phyloP scores from a whole-genome alignment of 495 filamentous ascomycete species.

The Cercophora samala region DNA sequence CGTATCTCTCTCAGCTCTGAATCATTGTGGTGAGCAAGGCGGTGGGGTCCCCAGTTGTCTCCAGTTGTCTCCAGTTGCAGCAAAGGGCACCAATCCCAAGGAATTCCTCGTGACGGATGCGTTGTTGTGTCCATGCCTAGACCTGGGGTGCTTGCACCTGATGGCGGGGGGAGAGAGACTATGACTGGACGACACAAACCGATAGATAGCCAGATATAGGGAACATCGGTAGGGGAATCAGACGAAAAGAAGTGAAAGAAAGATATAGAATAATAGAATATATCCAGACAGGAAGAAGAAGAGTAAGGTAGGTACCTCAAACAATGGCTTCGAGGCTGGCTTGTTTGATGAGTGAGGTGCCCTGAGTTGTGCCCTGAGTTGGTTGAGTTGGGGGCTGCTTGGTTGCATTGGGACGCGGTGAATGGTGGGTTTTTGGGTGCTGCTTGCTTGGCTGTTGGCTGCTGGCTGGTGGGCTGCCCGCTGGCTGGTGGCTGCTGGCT shows the following conservation, averaged over 20 bases:
- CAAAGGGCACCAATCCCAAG: slow-evolving; percentile 6
- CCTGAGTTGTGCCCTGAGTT: no score
- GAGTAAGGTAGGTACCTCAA: not conserved
- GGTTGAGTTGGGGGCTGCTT: not conserved
- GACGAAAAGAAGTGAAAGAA: not conserved
- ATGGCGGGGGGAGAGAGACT: no score
- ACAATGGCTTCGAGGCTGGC: slow-evolving; percentile 4
- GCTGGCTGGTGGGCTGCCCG: slow-evolving; percentile 6
- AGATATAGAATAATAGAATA: not conserved
- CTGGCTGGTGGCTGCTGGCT: slow-evolving; percentile 10
- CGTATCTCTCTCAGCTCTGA: not conserved
- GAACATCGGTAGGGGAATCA: no score
- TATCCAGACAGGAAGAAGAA: no score
- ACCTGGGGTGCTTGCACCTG: not conserved
- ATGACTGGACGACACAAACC: no score
- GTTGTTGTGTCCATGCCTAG: slow-evolving; percentile 1
- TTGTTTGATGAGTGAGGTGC: no score
- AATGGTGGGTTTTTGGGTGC: not conserved
- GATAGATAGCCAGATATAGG: no score
- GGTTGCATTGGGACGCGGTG: slow-evolving; percentile 11
- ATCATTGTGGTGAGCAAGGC: not conserved
- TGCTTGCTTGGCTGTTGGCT: not conserved
- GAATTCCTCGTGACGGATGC: not conserved
- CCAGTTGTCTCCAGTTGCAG: not conserved
- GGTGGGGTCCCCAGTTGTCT: not conserved